Evolutionary conservation across 2,329 filamentous ascomycete species (phyloP).

Genomic region (Fusarium sp.): DNA sequence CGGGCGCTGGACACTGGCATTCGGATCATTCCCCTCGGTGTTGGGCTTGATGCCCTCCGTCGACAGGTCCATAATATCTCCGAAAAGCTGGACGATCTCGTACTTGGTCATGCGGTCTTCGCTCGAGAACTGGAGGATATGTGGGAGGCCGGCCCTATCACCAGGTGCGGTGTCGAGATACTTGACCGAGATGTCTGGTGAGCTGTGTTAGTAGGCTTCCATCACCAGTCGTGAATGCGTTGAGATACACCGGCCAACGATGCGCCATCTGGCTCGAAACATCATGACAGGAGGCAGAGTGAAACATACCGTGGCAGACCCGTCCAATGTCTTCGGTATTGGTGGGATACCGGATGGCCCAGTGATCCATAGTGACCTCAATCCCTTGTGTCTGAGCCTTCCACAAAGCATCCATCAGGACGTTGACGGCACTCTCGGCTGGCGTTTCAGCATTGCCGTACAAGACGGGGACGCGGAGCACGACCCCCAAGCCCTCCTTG

Average conservation of each 20-base stretch:
- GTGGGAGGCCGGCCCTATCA: slow-evolving; percentile 68
- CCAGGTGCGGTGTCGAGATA: slow-evolving; percentile 67
- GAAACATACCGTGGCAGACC: slow-evolving; percentile 73
- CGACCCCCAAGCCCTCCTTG: slow-evolving; percentile 69
- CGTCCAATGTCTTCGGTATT: slow-evolving; percentile 89
- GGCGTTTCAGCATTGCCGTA: slow-evolving; percentile 81
- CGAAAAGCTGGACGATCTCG: slow-evolving; percentile 83
- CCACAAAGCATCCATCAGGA: slow-evolving; percentile 81
- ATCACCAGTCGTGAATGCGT: neutral
- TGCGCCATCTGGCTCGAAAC: slow-evolving; percentile 13
- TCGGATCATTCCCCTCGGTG: slow-evolving; percentile 77
- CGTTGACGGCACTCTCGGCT: slow-evolving; percentile 85
- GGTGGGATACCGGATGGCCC: slow-evolving; percentile 85
- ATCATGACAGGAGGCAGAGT: slow-evolving; percentile 16
- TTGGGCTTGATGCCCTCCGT: slow-evolving; percentile 76
- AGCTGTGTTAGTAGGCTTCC: neutral
- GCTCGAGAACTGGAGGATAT: slow-evolving; percentile 84
- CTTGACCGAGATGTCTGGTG: slow-evolving; percentile 74
- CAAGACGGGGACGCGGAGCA: slow-evolving; percentile 84
- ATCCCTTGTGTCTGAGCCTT: slow-evolving; percentile 74
- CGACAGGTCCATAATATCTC: slow-evolving; percentile 81
- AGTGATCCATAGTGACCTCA: slow-evolving; percentile 85
- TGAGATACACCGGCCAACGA: neutral
- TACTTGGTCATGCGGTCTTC: slow-evolving; percentile 92
- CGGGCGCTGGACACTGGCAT: slow-evolving; percentile 79